phyloP scores from a whole-genome alignment of 352 stramenopile species.

The Globisporangium spiculum region DNA sequence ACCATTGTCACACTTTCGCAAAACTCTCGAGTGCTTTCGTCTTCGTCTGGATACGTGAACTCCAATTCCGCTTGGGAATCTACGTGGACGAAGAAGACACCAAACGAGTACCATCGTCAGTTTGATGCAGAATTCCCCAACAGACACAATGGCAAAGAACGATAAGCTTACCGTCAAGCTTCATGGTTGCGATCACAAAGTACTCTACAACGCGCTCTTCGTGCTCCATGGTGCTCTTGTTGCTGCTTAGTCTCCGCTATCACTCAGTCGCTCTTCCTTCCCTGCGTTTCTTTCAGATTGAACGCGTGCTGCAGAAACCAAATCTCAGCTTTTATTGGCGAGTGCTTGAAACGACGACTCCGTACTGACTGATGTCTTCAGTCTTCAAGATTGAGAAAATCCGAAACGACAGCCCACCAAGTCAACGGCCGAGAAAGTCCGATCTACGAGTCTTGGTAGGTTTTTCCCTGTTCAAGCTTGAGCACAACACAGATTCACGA shows the following conservation, averaged over 20 bases:
- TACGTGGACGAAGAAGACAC: conserved; percentile 1
- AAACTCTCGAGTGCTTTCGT: conserved; percentile 33
- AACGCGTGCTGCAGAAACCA: not conserved
- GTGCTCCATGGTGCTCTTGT: not conserved
- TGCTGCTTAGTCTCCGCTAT: not conserved
- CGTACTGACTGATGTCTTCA: not conserved
- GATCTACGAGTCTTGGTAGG: not conserved
- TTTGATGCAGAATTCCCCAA: not conserved
- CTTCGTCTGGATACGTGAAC: conserved; percentile 37
- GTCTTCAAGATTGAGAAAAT: not conserved
- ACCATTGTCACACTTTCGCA: conserved; percentile 51
- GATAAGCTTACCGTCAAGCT: conserved; percentile 18
- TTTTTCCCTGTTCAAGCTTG: too few relatives aligned
- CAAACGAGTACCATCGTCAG: not conserved
- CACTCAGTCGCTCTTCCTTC: not conserved
- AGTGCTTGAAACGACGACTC: not conserved
- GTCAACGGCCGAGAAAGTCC: not conserved
- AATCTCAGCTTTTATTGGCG: not conserved
- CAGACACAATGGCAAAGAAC: not conserved
- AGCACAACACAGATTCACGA: not conserved
- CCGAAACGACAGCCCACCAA: conserved; percentile 1
- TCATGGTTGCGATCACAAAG: conserved; percentile 41
- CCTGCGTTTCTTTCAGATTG: not conserved
- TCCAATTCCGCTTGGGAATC: conserved; percentile 25
- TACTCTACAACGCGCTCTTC: conserved; percentile 34